These are phyloP conservation scores for Kickxella alabastrina DNA, from an alignment of 192 early-diverging fungal genomes.

Conservation along the genomic window DNA sequence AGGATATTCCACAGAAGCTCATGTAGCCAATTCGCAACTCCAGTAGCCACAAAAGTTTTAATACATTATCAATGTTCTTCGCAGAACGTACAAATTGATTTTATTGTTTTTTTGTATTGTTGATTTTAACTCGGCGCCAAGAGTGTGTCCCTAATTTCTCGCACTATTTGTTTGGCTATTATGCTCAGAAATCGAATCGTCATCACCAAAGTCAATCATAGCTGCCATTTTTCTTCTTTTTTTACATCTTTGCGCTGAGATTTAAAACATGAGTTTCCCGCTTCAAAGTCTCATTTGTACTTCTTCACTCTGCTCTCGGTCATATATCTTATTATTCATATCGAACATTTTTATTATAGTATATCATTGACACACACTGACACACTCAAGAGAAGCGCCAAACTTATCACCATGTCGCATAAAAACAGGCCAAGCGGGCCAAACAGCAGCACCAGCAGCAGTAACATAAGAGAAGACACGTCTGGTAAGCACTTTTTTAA, in stretches of 20 bases:
- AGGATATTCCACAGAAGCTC: slow-evolving; percentile 56
- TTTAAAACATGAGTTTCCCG: no score
- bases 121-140: neutral
- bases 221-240: neutral
- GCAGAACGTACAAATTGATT: slow-evolving; percentile 5
- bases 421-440: neutral
- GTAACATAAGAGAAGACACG: neutral
- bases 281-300: neutral
- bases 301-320: neutral
- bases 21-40: slow-evolving; percentile 28
- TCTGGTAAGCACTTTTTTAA: neutral
- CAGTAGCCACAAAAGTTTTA: no score
- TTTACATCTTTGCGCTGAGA: neutral
- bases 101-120: neutral
- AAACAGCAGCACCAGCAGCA: neutral
- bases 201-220: neutral
- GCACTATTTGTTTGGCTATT: neutral
- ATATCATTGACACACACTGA: no score
- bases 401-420: neutral
- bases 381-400: no score
- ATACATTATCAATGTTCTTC: no score
- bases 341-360: neutral
- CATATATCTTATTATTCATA: neutral
- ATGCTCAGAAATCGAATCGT: neutral
- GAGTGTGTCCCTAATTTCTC: no score